Base-by-base conservation (phyloP, 768 basidiomycete species). In the Suillus subluteus region DNA sequence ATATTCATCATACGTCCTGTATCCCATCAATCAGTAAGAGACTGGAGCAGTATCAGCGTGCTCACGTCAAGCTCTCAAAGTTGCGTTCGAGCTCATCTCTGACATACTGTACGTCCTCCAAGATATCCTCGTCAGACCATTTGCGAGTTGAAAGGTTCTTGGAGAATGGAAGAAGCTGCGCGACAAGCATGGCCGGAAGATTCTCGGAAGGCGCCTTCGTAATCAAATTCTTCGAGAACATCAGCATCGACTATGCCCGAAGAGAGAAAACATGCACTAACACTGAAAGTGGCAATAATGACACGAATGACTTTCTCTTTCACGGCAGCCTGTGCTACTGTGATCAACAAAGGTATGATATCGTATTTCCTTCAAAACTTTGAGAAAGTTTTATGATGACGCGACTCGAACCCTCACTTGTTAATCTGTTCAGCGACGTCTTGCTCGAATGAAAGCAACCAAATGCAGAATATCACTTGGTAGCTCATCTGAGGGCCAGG, bases 281-380 rank as follows among this genome's bases (percentile, higher is more conserved):
- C 96, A 63, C 92, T 84, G 80, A 98, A 94, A 1, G 96, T 95
- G 16, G 98, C 94, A 44, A 98, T 83, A 64, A 96, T 89, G 16
- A 99, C 92, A 11, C 98, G 89, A 67, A 95, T 92, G 37, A 99
- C 94, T 78, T 99, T 99, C 81, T 99, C 97, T 78, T 99, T 99
- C 40, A 93, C 91, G 6, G 96, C 96, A 7, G 82, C 86, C 74
- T 96, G 93, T 3, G 95, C 95, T 46, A 95, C 87, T 56, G 91
- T 87, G 40, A 90, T 88, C 46, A 99, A 82, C 30, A 94, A 81
- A 32, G 95, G 93, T 71, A 98, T 90, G 43, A 98, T 84, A 73
- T 97, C 93, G 76, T 90, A 97, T 77, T 90, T 92, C 81, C 96
- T 98, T 66, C 13, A 15, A 58, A 18, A 70, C 16, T n/a, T 59